Conservation (phyloP, 768 basidiomycete genomes). For the Mycena polygramma region DNA sequence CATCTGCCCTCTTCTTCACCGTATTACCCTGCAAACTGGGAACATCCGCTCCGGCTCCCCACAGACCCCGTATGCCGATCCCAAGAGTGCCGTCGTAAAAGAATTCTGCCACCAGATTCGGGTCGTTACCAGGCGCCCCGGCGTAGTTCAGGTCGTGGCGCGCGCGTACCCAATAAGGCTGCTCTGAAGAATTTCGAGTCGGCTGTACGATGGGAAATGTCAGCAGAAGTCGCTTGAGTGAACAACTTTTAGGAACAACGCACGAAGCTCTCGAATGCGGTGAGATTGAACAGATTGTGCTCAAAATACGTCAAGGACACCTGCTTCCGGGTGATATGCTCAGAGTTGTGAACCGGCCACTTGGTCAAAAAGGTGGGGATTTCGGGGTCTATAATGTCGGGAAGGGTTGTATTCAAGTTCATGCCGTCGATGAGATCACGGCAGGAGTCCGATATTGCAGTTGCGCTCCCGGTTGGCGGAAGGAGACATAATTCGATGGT, state of each 20-base stretch:
- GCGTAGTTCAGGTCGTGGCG: too few relatives aligned
- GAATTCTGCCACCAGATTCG: constrained; percentile 4
- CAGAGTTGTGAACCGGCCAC: not conserved
- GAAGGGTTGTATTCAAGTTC: not conserved
- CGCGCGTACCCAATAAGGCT: not conserved
- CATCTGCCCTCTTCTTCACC: constrained; percentile 34
- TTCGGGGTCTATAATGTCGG: not conserved
- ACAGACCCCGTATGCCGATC: constrained; percentile 32
- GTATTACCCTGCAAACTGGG: constrained; percentile 25
- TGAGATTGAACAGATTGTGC: constrained; percentile 1
- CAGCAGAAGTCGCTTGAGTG: not conserved
- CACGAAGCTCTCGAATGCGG: constrained; percentile 1
- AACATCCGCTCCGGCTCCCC: constrained; percentile 36
- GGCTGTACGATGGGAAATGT: not conserved
- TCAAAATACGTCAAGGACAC: constrained; percentile 4
- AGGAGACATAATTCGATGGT: constrained; percentile 31
- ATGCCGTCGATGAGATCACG: too few relatives aligned
- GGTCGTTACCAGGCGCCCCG: not conserved
- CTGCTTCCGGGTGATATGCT: too few relatives aligned
- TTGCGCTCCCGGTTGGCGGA: not conserved
- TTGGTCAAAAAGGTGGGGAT: not conserved
- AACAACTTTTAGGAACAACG: not conserved
- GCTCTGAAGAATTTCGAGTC: not conserved
- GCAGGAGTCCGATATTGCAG: not conserved
- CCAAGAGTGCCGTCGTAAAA: not conserved